Base-by-base conservation (phyloP, 176 grass and related monocot genomes). In the Carex scoparia region DNA sequence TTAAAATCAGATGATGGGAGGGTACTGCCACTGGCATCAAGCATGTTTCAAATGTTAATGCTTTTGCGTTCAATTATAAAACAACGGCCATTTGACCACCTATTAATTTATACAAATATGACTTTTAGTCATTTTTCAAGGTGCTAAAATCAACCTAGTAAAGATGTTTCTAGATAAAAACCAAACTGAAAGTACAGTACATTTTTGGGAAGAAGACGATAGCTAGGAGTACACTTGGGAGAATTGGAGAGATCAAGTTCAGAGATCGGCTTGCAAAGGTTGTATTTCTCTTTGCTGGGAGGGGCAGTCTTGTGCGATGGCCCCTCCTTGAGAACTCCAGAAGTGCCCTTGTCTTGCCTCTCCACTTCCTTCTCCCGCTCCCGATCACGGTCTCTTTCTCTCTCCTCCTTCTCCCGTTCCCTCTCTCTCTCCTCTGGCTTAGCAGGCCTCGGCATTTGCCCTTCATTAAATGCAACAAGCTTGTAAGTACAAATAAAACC, bases 171-270 rank as follows among this genome's bases (percentile, higher is more conserved):
- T 65, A 49, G 23, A 35, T 37, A 65, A 64, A 63, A 82, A 69
- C 13, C n/a, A 83, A 53, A 46, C 31, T 8, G 15, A 60, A 80
- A 37, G 51, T 44, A 55, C 30, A 27, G 23, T 33, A 55, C 93
- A 71, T 87, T 87, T 87, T 94, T 94, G n/a, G 93, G 93, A 16
- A 94, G 59, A 87, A 92, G 93, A 16, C 93, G 88, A 79, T 94
- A 94, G 74, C 93, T 94, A 56, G 93, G 90, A 61, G 88, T 94
- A 81, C 93, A 94, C 13, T 85, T 86, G 64, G 88, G 88, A 90
- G 90, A 94, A 70, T 84, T 89, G 55, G 93, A 94, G 28, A 94
- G 86, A 48, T 94, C 93, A 67, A 94, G 93, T 31, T 94, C 93
- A 15, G 93, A 92, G 74, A 94, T 90, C 60, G 93, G 93, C 70